These are phyloP conservation scores for Xylaria multiplex DNA, from an alignment of 2,329 filamentous ascomycete genomes.

Conservation along the genomic window DNA sequence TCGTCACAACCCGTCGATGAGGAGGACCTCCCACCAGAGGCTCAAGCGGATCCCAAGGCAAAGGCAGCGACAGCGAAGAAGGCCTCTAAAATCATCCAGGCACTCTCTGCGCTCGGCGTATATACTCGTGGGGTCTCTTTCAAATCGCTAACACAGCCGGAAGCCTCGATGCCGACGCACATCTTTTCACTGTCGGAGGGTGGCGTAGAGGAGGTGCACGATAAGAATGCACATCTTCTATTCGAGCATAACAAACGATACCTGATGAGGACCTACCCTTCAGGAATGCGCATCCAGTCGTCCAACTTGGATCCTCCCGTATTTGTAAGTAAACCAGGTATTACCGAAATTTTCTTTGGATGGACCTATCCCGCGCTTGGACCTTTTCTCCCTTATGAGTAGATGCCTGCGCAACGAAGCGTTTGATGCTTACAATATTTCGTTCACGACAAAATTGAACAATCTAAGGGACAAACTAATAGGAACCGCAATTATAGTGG, in stretches of 20 bases:
- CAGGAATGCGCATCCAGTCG: conserved; percentile 80
- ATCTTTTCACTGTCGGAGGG: conserved; percentile 75
- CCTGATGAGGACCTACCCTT: conserved; percentile 90
- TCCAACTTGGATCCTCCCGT: conserved; percentile 86
- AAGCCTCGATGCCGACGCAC: conserved; percentile 71
- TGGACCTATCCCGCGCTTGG: background rate
- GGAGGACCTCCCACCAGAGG: conserved; percentile 46
- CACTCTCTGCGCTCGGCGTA: conserved; percentile 79
- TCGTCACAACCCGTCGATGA: conserved; percentile 45
- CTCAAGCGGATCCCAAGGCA: conserved; percentile 46
- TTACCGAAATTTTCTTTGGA: background rate
- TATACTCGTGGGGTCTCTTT: conserved; percentile 88
- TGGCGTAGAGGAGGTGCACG: conserved; percentile 69
- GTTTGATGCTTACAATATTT: background rate
- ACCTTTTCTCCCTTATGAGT: background rate
- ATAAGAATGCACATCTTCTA: conserved; percentile 62
- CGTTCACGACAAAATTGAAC: background rate
- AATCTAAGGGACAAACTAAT: conserved; percentile 22
- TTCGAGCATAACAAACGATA: conserved; percentile 85
- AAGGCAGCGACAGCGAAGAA: conserved; percentile 57
- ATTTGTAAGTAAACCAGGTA: conserved; percentile 56
- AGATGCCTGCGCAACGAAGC: background rate
- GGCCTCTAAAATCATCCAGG: conserved; percentile 73
- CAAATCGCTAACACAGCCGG: conserved; percentile 78
- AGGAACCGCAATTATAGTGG: conserved; percentile 60